Evolutionary conservation across 2,329 filamentous ascomycete genomes (phyloP).

Genomic region (Cladophialophora immunda): DNA sequence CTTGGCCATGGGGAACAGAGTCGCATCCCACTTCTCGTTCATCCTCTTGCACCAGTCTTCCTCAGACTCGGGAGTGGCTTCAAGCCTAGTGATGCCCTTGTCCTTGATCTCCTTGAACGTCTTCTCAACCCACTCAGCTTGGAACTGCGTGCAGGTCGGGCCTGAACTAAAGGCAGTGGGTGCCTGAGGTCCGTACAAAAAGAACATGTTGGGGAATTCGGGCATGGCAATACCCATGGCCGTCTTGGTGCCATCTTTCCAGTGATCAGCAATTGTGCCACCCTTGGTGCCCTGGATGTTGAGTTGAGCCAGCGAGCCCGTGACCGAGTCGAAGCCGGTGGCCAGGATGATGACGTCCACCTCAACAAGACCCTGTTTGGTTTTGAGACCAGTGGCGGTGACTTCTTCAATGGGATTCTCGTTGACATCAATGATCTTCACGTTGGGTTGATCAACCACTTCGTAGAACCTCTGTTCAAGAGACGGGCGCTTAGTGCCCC

Average conservation of each 20-base stretch:
- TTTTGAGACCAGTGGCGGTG: slow-evolving; percentile 51
- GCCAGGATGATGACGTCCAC: slow-evolving; percentile 54
- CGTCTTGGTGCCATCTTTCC: slow-evolving; percentile 49
- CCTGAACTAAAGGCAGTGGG: slow-evolving; percentile 52
- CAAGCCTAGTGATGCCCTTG: slow-evolving; percentile 60
- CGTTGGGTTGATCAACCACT: slow-evolving; percentile 55
- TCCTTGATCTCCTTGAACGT: slow-evolving; percentile 59
- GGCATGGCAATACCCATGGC: slow-evolving; percentile 55
- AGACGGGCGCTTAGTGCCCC: slow-evolving; percentile 61
- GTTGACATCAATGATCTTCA: slow-evolving; percentile 58
- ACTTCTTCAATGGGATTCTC: slow-evolving; percentile 54
- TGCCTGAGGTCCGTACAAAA: slow-evolving; percentile 64
- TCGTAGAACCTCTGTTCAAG: slow-evolving; percentile 63
- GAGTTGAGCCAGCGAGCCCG: slow-evolving; percentile 52
- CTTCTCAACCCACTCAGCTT: slow-evolving; percentile 63
- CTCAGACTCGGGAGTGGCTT: slow-evolving; percentile 57
- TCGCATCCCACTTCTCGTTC: slow-evolving; percentile 54
- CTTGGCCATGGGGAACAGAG: slow-evolving; percentile 59
- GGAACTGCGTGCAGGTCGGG: slow-evolving; percentile 62
- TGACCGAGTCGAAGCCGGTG: slow-evolving; percentile 56
- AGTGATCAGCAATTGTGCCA: slow-evolving; percentile 48
- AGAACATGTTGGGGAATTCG: slow-evolving; percentile 61
- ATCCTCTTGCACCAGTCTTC: slow-evolving; percentile 57
- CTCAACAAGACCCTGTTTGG: slow-evolving; percentile 50
- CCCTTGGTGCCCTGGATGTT: slow-evolving; percentile 49